Percentiles rank a stretch among this genome's conserved stretches.
Conservation (phyloP, 1,284 basidiomycete genomes). For the Ceratorhiza oryzae-sativae region DNA sequence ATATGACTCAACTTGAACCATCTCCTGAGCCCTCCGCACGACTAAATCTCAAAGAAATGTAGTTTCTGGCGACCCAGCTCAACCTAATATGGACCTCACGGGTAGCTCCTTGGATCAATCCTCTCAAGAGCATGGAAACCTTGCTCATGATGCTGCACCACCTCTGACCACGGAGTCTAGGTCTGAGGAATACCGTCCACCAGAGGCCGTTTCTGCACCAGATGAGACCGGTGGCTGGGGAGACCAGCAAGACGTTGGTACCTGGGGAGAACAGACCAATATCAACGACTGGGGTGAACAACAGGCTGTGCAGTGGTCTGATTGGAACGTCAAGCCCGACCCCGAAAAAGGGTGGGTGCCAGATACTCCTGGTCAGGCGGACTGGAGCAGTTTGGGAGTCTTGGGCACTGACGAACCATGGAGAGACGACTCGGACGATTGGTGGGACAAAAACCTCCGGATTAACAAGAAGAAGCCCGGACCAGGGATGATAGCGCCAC, state of each 20-base stretch:
- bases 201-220: constrained; percentile 17
- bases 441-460: constrained; percentile 28
- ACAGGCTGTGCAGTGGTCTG: background rate
- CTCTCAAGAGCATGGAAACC: background rate
- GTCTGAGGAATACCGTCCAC: constrained; percentile 12
- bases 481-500: constrained; percentile 36
- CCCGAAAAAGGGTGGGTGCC: background rate
- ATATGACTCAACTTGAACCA: constrained; percentile 23
- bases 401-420: constrained; percentile 19
- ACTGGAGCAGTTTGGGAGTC: constrained; percentile 9
- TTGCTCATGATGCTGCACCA: background rate
- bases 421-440: background rate
- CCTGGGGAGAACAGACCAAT: background rate
- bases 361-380: background rate
- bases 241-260: background rate
- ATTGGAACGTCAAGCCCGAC: background rate
- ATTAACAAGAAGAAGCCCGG: constrained; percentile 18
- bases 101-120: constrained; percentile 2
- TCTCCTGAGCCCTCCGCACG: constrained; percentile 2
- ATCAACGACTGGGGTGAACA: background rate
- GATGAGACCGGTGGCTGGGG: background rate
- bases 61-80: too few species aligned
- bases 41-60: too few species aligned
- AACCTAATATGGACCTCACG: too few species aligned
- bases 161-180: background rate